phyloP scores from a whole-genome alignment of 2,329 filamentous ascomycete genomes.

The Neofusicoccum umdonicola region DNA sequence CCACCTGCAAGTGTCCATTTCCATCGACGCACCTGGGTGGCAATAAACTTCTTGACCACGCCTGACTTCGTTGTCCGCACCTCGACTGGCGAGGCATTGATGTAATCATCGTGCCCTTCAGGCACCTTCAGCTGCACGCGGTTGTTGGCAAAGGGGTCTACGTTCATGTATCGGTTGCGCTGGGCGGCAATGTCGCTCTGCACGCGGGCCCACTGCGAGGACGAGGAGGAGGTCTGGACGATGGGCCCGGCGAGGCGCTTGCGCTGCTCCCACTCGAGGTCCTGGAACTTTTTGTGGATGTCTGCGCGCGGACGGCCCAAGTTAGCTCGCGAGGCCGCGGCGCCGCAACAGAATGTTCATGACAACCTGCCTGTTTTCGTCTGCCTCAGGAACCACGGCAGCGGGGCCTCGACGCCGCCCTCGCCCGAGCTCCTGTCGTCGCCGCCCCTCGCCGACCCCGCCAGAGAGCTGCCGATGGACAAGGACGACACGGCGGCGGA shows the following conservation, averaged over 20 bases:
- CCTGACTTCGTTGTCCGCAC: constrained; percentile 41
- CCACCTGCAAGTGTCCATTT: background rate
- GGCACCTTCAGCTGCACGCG: constrained; percentile 78
- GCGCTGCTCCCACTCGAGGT: constrained; percentile 61
- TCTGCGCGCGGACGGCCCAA: constrained; percentile 40
- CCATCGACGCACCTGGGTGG: constrained; percentile 64
- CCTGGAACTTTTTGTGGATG: constrained; percentile 58
- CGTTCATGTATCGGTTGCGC: constrained; percentile 84
- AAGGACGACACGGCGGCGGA: constrained; percentile 27
- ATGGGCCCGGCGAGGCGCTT: constrained; percentile 48
- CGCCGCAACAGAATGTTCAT: constrained; percentile 22
- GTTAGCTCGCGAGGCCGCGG: constrained; percentile 6
- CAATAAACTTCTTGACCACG: constrained; percentile 67
- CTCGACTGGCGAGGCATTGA: constrained; percentile 50
- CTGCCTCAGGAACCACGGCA: constrained; percentile 48
- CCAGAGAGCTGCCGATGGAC: constrained; percentile 24
- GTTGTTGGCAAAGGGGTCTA: constrained; percentile 86
- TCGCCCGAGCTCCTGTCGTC: background rate
- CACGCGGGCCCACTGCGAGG: constrained; percentile 59
- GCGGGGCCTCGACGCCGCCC: constrained; percentile 1
- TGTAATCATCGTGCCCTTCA: constrained; percentile 57
- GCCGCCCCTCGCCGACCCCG: constrained; percentile 24
- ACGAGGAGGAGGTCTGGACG: constrained; percentile 32
- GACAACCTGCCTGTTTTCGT: constrained; percentile 49
- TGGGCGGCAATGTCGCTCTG: constrained; percentile 54